Evolutionary conservation across 805 yeast species (phyloP).

Genomic region (Candida hungchunana): DNA sequence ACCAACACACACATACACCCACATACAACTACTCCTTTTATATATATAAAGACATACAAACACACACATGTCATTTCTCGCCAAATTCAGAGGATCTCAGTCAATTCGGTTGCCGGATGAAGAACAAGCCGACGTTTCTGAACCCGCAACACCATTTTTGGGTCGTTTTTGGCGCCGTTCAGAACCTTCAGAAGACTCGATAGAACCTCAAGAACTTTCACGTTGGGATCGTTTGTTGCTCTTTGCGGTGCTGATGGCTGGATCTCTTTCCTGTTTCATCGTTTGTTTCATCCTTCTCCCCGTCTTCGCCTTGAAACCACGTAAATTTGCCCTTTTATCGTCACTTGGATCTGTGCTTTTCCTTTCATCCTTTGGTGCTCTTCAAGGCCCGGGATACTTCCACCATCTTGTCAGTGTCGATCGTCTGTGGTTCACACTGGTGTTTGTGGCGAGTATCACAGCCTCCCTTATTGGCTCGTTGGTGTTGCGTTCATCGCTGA

Average conservation of each 20-base stretch:
- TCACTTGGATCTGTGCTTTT: constrained; percentile 19
- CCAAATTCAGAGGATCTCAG: constrained; percentile 7
- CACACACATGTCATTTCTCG: constrained; percentile 9
- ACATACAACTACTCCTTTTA: too few relatives aligned
- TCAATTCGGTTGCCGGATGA: constrained; percentile 16
- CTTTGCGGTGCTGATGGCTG: constrained; percentile 20
- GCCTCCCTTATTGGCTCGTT: constrained; percentile 13
- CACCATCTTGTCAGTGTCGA: constrained; percentile 15
- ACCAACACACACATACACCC: neutral
- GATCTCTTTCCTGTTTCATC: constrained; percentile 19
- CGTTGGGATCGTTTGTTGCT: constrained; percentile 19
- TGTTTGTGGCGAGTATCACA: constrained; percentile 11
- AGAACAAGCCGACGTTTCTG: constrained; percentile 1
- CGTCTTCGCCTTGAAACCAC: constrained; percentile 16
- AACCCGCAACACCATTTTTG: neutral
- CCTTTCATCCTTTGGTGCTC: constrained; percentile 14
- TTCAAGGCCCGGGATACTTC: constrained; percentile 15
- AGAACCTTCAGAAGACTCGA: constrained; percentile 1
- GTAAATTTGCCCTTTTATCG: constrained; percentile 18
- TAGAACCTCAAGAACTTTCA: constrained; percentile 8
- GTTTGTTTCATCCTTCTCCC: constrained; percentile 19
- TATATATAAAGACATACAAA: too few relatives aligned
- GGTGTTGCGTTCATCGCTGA: constrained; percentile 10
- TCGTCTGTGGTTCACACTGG: constrained; percentile 18
- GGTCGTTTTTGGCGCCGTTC: neutral